Conservation (phyloP, 768 basidiomycete genomes). For the Mrakia hoshinonis region DNA sequence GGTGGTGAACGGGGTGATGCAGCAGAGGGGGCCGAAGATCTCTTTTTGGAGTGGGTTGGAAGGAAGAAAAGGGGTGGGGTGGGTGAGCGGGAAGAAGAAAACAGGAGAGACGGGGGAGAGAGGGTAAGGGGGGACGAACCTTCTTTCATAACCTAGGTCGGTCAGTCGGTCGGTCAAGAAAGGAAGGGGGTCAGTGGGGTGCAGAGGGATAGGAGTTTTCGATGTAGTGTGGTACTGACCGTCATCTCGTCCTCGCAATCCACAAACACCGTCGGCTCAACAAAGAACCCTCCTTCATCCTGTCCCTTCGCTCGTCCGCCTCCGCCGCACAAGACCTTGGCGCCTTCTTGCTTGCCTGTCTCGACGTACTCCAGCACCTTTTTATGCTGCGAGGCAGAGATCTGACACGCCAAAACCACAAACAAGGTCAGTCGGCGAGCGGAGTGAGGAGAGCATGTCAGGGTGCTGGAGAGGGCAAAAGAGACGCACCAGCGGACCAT, state of each 20-base stretch:
- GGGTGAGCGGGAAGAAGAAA: too few relatives aligned
- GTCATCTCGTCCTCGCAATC: constrained; percentile 17
- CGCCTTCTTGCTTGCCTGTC: constrained; percentile 58
- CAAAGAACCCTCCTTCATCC: constrained; percentile 3
- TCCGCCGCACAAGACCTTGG: not conserved
- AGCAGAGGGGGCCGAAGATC: constrained; percentile 93
- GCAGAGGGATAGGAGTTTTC: too few relatives aligned
- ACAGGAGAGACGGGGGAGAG: not conserved
- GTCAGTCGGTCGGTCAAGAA: not conserved
- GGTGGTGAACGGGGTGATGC: constrained; percentile 69
- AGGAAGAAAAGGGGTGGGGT: not conserved
- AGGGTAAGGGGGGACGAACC: not conserved
- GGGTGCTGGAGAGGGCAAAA: not conserved
- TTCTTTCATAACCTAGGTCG: not conserved
- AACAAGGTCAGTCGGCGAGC: too few relatives aligned
- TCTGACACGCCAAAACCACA: constrained; percentile 10
- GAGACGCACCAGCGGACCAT: constrained; percentile 51
- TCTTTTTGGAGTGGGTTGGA: constrained; percentile 38
- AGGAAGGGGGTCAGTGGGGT: not conserved
- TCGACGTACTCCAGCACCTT: constrained; percentile 65
- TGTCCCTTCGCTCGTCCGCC: not conserved
- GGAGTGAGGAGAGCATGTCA: not conserved
- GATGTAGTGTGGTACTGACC: not conserved
- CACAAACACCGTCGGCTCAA: constrained; percentile 17
- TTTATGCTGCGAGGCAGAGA: constrained; percentile 35